Conservation (phyloP, 257 asterid species). For the Fraxinus excelsior region DNA sequence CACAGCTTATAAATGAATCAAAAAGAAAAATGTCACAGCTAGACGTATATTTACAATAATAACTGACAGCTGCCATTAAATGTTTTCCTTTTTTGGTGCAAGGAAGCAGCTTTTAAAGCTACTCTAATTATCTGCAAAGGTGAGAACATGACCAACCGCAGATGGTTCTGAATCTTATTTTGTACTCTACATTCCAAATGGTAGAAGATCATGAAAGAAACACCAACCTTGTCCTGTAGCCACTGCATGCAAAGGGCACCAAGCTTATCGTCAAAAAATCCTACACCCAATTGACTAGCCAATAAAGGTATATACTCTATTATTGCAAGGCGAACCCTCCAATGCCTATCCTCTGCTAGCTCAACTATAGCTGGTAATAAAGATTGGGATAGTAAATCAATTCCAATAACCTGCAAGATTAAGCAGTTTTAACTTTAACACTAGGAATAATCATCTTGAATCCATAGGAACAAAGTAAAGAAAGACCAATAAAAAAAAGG, state of each 20-base stretch:
- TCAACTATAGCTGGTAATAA: constrained; percentile 82
- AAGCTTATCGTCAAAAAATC: constrained; percentile 79
- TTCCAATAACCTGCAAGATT: constrained; percentile 67
- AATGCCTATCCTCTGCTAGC: constrained; percentile 89
- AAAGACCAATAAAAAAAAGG: neutral
- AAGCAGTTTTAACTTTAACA: neutral
- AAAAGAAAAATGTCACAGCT: neutral
- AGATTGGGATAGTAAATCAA: constrained; percentile 78
- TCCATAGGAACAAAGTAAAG: neutral
- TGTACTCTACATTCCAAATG: constrained; percentile 8
- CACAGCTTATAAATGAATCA: neutral
- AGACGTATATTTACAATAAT: neutral
- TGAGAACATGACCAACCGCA: neutral
- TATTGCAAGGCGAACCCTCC: constrained; percentile 88
- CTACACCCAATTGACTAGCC: constrained; percentile 82
- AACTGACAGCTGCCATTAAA: neutral
- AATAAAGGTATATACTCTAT: constrained; percentile 79
- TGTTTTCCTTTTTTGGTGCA: neutral
- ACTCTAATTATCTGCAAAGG: constrained; percentile 16
- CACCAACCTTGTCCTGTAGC: constrained; percentile 78
- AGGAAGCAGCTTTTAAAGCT: neutral
- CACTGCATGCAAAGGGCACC: constrained; percentile 94
- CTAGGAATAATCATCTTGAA: neutral
- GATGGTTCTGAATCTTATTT: neutral
- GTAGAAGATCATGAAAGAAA: constrained; percentile 1